These are phyloP conservation scores for Oropetium thomaeum DNA, from an alignment of 176 grass and related monocot species.

Conservation along the genomic window DNA sequence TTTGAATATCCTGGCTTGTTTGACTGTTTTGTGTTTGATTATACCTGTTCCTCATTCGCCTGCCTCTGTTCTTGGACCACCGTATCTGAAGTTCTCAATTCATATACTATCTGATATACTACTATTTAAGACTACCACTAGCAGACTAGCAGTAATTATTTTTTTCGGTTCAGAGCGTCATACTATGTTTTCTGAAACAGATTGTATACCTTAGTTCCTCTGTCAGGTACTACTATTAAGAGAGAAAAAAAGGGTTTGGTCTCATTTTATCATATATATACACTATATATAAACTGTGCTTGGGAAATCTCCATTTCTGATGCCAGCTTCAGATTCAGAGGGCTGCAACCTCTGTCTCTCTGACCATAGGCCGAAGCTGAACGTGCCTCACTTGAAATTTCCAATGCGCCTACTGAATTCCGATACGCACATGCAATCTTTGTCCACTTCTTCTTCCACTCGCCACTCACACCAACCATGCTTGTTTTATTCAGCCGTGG, in stretches of 20 bases:
- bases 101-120: not conserved
- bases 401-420: not conserved
- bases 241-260: not conserved
- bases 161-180: not conserved
- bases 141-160: not conserved
- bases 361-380: no score
- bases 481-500: slow-evolving; percentile 21
- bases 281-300: not conserved
- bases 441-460: slow-evolving; percentile 21
- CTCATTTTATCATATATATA: not conserved
- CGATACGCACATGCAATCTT: slow-evolving; percentile 25
- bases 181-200: not conserved
- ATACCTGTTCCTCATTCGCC: not conserved
- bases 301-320: not conserved
- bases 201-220: not conserved
- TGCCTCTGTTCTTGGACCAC: not conserved
- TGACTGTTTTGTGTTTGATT: not conserved
- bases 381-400: no score
- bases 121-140: not conserved
- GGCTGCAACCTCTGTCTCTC: not conserved
- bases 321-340: not conserved
- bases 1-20: not conserved
- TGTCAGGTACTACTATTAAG: no score
- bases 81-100: not conserved
- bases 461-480: not conserved